Base-by-base conservation (phyloP, 768 basidiomycete genomes). In the Collybiopsis luxurians region DNA sequence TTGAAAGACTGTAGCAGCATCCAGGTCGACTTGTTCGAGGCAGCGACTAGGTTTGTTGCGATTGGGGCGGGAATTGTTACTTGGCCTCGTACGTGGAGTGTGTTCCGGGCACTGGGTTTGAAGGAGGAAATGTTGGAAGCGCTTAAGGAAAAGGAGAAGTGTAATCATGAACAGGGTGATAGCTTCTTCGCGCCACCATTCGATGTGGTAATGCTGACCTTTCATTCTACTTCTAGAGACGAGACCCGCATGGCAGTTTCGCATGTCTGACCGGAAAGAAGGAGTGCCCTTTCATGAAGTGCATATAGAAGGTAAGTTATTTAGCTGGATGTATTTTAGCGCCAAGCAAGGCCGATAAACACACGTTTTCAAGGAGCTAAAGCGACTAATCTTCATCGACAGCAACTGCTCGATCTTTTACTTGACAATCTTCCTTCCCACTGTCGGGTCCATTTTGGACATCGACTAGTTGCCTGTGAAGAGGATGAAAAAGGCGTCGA, bases 1-100 rank as follows among this genome's bases (percentile, higher is more conserved):
- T 58, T 68, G 12, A 61, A 61, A 26, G 60, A 58, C 5, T 70
- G 65, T 58, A 57, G 69, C 0, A 65, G 70, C 31, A 63, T 73
- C 17, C 61, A 69, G 23, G 65, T 78, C 10, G 71, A 77, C 56
- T 61, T 78, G 15, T 78, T 75, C 42, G 76, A 78, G 61, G 71
- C 77, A 9, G 68, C 75, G 28, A 64, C 62, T 38, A 53, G 70
- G 38, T 66, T 75, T 52, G 64, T 67, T 17, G 72, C 76, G 57
- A 42, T 73, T 23, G 77, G 76, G 13, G 75, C 75, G 1, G 77
- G 77, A n/a, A 62, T 73, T 27, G 64, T 63, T 28, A 59, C 69
- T 4, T 70, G 55, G 57, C 61, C 50, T 7, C 66, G 66, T 13
- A 56, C 63, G 19, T 60, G 47, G 47, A 31, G 15, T n/a, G 30